Base-by-base conservation (phyloP, 2,329 filamentous ascomycete species). In the Colletotrichum navitas region DNA sequence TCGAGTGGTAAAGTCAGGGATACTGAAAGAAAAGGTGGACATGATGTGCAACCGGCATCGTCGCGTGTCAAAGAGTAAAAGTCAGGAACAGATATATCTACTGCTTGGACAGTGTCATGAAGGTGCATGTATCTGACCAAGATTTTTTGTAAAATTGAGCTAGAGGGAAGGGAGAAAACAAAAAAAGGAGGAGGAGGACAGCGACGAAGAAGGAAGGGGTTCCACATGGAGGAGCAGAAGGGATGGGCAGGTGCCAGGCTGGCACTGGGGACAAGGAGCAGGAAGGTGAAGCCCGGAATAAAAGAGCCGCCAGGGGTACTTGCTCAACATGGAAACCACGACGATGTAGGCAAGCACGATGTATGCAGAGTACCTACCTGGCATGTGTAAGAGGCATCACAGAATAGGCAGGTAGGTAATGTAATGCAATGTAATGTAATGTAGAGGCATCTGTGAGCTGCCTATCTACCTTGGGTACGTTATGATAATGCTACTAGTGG, bases 1-100 rank as follows among this genome's bases (percentile, higher is more conserved):
- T 63, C 43, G 36, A 65, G 61, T 34, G 45, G 49, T 39, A 32
- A 36, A 36, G 32, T 36, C 32, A 14, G n/a, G 21, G 32, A 16
- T 34, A 11, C 8, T 24, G 32, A 24, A 36, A 55, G 36, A 26
- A 29, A 29, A 41, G 7, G 41, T 58, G 26, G 45, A 12, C 63
- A 63, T 68, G 64, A 68, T 71, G 58, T 52, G 68, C 56, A 63
- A 52, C 54, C 41, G 43, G 43, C 55, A 60, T 69, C 55, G 59
- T 68, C 39, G 58, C 32, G 61, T 47, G 51, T 45, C 7, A 12
- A 18, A 32, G 12, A 43, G 32, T 43, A 56, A 41, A 21, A n/a
- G n/a, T 32, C n/a, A 36, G 34, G 39, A 52, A 54, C 41, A 45
- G 11, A 36, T n/a, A 41, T n/a, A n/a, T 45, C 18, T 45, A 21